A percentile compares a stretch with the other conserved stretches of the same genome.
phyloP scores from a whole-genome alignment of 345 rosid genomes.

The Kandelia obovata region DNA sequence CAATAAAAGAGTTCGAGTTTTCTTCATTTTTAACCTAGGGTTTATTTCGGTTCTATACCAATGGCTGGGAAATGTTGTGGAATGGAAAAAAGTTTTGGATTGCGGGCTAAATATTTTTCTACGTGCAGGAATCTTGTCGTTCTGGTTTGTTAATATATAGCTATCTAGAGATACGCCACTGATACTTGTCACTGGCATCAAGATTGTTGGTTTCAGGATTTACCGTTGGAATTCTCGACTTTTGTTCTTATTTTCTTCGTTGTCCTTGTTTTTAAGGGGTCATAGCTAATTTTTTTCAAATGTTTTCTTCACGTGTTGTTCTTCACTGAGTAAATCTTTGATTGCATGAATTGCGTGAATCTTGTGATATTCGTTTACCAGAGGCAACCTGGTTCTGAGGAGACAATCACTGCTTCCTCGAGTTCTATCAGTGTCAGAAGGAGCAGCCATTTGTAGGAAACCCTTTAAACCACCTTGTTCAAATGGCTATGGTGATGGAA shows the following conservation, averaged over 20 bases:
- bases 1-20: neutral
- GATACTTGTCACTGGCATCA: too few species aligned
- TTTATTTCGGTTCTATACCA: neutral
- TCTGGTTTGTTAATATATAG: too few species aligned
- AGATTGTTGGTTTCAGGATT: too few species aligned
- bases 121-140: neutral
- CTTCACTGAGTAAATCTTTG: neutral
- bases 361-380: slow-evolving; percentile 22
- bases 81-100: neutral
- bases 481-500: slow-evolving; percentile 50
- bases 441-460: slow-evolving; percentile 85
- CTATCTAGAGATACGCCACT: too few species aligned
- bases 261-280: too few species aligned
- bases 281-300: too few species aligned
- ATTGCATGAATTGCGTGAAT: neutral
- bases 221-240: too few species aligned
- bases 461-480: slow-evolving; percentile 89
- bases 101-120: neutral
- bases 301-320: too few species aligned
- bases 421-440: slow-evolving; percentile 78
- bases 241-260: too few species aligned
- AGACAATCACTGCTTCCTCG: slow-evolving; percentile 86
- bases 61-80: neutral
- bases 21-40: neutral
- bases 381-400: slow-evolving; percentile 78